A percentile compares a stretch with the other conserved stretches of the same genome.
Evolutionary conservation across 768 basidiomycete genomes (phyloP).

Genomic region (Calocera cornea): DNA sequence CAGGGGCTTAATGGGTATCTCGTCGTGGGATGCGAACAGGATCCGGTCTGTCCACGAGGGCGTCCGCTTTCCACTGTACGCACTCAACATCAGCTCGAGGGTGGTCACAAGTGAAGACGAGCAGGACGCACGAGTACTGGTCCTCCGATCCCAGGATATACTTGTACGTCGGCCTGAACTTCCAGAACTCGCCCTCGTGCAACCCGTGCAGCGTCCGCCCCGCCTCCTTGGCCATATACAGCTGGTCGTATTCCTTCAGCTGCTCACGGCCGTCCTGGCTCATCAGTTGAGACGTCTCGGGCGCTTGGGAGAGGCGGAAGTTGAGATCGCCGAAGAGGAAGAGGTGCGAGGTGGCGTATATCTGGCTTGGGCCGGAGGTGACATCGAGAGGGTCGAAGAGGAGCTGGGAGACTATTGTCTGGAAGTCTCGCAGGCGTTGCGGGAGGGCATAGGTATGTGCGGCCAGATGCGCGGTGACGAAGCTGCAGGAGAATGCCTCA

Average conservation of each 20-base stretch:
- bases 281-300: conserved; percentile 32
- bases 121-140: conserved; percentile 50
- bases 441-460: conserved; percentile 57
- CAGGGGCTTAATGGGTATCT: conserved; percentile 46
- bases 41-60: conserved; percentile 93
- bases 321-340: conserved; percentile 93
- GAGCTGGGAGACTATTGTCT: conserved; percentile 65
- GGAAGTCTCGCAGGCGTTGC: conserved; percentile 60
- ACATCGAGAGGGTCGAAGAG: conserved; percentile 50
- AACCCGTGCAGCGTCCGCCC: conserved; percentile 58
- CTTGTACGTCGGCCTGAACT: conserved; percentile 86
- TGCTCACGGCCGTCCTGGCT: conserved; percentile 42
- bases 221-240: conserved; percentile 47
- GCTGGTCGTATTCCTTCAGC: conserved; percentile 60
- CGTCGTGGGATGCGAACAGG: conserved; percentile 59
- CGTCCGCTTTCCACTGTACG: conserved; percentile 45
- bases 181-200: conserved; percentile 75
- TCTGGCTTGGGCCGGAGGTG: conserved; percentile 32
- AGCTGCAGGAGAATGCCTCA: conserved; percentile 34
- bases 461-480: conserved; percentile 85
- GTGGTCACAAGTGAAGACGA: conserved; percentile 9
- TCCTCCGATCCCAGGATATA: conserved; percentile 70
- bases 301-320: conserved; percentile 47
- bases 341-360: conserved; percentile 77
- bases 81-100: background rate